These are phyloP conservation scores for Chaetomium fimeti DNA, from an alignment of 495 filamentous ascomycete species.

Conservation along the genomic window DNA sequence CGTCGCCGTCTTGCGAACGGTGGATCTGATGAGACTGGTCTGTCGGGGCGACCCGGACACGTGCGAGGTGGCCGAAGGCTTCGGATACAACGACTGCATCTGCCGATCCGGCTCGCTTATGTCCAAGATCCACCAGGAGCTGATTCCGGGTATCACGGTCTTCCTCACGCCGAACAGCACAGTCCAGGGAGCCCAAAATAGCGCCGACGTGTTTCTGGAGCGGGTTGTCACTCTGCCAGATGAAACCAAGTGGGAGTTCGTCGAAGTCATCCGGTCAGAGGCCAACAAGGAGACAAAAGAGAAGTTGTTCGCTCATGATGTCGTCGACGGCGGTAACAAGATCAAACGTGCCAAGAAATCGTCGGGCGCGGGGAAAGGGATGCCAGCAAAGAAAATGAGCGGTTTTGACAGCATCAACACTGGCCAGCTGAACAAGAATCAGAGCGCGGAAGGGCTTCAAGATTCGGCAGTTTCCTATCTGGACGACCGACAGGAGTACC, in stretches of 20 bases:
- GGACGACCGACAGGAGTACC: too few relatives aligned
- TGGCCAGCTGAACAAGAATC: too few relatives aligned
- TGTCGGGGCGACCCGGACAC: background rate
- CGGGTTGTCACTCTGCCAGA: background rate
- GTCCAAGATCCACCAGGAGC: background rate
- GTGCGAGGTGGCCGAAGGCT: background rate
- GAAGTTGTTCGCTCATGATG: background rate
- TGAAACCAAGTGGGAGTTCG: background rate
- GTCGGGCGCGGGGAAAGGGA: too few relatives aligned
- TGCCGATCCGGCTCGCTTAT: slow-evolving; percentile 2
- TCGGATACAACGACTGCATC: background rate
- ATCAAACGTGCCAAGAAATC: background rate
- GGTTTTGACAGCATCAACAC: too few relatives aligned
- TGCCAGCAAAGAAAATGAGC: too few relatives aligned
- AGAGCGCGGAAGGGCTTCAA: too few relatives aligned
- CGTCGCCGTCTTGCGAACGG: background rate
- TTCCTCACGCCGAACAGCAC: background rate
- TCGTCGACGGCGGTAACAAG: background rate
- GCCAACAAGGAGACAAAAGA: background rate
- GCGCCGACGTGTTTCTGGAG: background rate
- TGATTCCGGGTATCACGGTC: background rate
- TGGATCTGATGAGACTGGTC: background rate
- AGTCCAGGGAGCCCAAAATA: background rate
- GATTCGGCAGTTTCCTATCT: too few relatives aligned
- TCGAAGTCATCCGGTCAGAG: background rate